These are phyloP conservation scores for Lachnellula hyalina DNA, from an alignment of 2,329 filamentous ascomycete genomes.

Conservation along the genomic window DNA sequence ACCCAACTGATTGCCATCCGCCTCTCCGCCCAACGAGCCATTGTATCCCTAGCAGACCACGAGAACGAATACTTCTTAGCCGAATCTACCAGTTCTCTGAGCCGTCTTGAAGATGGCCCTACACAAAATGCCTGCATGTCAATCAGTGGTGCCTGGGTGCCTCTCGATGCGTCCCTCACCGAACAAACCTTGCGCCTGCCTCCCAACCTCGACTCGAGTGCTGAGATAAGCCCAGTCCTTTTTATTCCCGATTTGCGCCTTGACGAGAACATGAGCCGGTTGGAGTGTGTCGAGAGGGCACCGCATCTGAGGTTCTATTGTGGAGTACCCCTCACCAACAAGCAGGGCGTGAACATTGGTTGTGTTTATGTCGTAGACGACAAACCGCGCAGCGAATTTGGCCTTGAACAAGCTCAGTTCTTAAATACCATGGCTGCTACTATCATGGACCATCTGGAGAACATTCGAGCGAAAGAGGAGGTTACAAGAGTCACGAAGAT, in stretches of 20 bases:
- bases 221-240: slow-evolving; percentile 13
- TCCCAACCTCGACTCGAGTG: slow-evolving; percentile 10
- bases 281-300: slow-evolving; percentile 18
- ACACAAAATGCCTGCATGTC: slow-evolving; percentile 18
- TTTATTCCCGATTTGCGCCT: slow-evolving; percentile 18
- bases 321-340: slow-evolving; percentile 23
- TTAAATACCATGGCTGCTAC: slow-evolving; percentile 51
- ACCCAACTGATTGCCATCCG: slow-evolving; percentile 45
- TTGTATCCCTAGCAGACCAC: slow-evolving; percentile 36
- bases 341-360: slow-evolving; percentile 24
- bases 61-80: slow-evolving; percentile 25
- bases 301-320: slow-evolving; percentile 24
- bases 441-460: slow-evolving; percentile 57
- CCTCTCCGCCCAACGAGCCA: slow-evolving; percentile 39
- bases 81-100: slow-evolving; percentile 42
- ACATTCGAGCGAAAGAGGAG: slow-evolving; percentile 45
- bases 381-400: slow-evolving; percentile 46
- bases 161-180: slow-evolving; percentile 19
- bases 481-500: slow-evolving; percentile 47
- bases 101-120: slow-evolving; percentile 19
- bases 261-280: slow-evolving; percentile 12
- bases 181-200: slow-evolving; percentile 22
- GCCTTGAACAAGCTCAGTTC: slow-evolving; percentile 44
- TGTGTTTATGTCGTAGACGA: slow-evolving; percentile 47
- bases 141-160: slow-evolving; percentile 17